Conservation (phyloP, 2,329 filamentous ascomycete genomes). For the Claviceps sorghi region DNA sequence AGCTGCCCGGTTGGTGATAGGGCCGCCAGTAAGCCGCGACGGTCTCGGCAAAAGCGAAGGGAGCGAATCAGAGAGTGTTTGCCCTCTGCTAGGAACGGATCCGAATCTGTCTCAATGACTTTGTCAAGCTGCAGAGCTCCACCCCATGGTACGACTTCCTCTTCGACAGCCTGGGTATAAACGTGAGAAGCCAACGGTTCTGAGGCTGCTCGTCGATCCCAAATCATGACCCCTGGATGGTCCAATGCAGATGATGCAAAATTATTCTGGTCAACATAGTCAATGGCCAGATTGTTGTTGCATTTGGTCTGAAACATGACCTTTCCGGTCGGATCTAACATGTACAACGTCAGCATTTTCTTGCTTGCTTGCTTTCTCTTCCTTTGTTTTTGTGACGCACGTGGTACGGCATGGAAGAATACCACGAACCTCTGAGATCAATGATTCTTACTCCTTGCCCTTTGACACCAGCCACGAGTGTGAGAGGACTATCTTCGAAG, state of each 20-base stretch:
- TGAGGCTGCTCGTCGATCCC: slow-evolving; percentile 55
- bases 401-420: background rate
- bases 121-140: slow-evolving; percentile 42
- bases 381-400: background rate
- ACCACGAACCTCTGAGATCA: slow-evolving; percentile 53
- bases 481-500: slow-evolving; percentile 62
- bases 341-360: slow-evolving; percentile 7
- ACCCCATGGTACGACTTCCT: slow-evolving; percentile 49
- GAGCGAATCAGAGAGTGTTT: slow-evolving; percentile 48
- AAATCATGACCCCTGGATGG: slow-evolving; percentile 59
- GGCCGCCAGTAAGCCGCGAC: slow-evolving; percentile 44
- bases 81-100: slow-evolving; percentile 34
- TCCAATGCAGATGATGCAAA: slow-evolving; percentile 69
- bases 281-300: slow-evolving; percentile 61
- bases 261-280: slow-evolving; percentile 68
- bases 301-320: slow-evolving; percentile 51
- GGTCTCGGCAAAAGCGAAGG: slow-evolving; percentile 48
- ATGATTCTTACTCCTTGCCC: slow-evolving; percentile 62
- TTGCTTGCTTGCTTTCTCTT: background rate
- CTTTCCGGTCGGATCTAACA: slow-evolving; percentile 33
- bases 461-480: slow-evolving; percentile 61
- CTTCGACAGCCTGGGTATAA: slow-evolving; percentile 44
- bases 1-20: slow-evolving; percentile 49
- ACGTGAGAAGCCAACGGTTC: slow-evolving; percentile 36
- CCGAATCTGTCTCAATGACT: slow-evolving; percentile 40